Percentiles rank a stretch among this genome's conserved stretches.
phyloP scores from a whole-genome alignment of 2,329 filamentous ascomycete genomes.

The Pseudogymnoascus sp. region DNA sequence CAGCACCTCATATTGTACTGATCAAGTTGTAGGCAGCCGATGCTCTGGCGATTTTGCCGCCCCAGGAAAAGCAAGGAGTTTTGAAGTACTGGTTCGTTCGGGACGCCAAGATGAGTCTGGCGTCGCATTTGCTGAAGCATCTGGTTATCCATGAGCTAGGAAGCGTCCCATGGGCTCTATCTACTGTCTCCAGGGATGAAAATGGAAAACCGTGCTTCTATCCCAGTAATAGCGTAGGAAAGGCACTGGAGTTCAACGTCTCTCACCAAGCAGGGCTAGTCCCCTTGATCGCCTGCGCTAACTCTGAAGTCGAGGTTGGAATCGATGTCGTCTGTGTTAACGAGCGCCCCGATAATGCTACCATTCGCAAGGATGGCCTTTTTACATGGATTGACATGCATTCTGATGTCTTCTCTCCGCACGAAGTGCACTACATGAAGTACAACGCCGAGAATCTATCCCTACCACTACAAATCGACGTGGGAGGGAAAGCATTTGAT shows the following conservation, averaged over 20 bases:
- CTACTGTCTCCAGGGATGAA: slow-evolving; percentile 49
- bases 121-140: slow-evolving; percentile 67
- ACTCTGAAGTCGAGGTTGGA: slow-evolving; percentile 47
- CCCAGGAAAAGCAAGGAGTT: slow-evolving; percentile 50
- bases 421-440: slow-evolving; percentile 59
- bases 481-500: slow-evolving; percentile 11
- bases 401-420: slow-evolving; percentile 58
- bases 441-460: slow-evolving; percentile 27
- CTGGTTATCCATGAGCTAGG: slow-evolving; percentile 56
- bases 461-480: neutral
- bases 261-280: slow-evolving; percentile 74
- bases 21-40: slow-evolving; percentile 41
- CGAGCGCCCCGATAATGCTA: slow-evolving; percentile 59
- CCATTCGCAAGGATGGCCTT: slow-evolving; percentile 55
- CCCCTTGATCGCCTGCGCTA: slow-evolving; percentile 48
- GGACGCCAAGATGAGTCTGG: slow-evolving; percentile 70
- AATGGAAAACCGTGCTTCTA: slow-evolving; percentile 39
- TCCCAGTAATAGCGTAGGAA: neutral
- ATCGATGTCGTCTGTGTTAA: slow-evolving; percentile 70
- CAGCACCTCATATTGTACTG: neutral
- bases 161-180: slow-evolving; percentile 53
- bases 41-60: slow-evolving; percentile 45
- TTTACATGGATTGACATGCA: slow-evolving; percentile 64
- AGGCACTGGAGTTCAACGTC: slow-evolving; percentile 55
- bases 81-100: slow-evolving; percentile 58